phyloP scores from a whole-genome alignment of 2,329 filamentous ascomycete species.

The Alternaria sp. region DNA sequence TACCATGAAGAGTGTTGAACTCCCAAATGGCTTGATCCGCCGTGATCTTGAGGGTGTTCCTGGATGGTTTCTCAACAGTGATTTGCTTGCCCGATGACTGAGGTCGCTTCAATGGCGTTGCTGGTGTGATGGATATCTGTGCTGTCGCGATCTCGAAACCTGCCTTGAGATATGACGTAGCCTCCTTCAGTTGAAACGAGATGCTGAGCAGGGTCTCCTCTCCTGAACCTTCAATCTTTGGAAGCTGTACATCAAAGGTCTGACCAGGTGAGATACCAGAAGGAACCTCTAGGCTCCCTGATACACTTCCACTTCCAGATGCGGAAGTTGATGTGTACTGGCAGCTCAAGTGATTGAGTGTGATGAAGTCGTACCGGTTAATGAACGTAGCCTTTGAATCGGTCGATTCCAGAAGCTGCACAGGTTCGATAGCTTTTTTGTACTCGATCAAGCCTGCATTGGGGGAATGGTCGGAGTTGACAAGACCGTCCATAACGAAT shows the following conservation, averaged over 20 bases:
- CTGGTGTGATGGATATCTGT: slow-evolving; percentile 37
- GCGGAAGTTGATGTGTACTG: slow-evolving; percentile 26
- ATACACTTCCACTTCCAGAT: slow-evolving; percentile 7
- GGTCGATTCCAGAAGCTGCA: slow-evolving; percentile 43
- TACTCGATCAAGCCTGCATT: slow-evolving; percentile 55
- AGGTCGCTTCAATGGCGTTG: slow-evolving; percentile 20
- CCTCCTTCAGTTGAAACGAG: slow-evolving; percentile 46
- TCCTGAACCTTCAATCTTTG: slow-evolving; percentile 21
- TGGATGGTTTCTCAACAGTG: slow-evolving; percentile 36
- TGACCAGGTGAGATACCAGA: slow-evolving; percentile 35
- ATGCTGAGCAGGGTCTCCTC: slow-evolving; percentile 32
- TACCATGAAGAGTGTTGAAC: slow-evolving; percentile 62
- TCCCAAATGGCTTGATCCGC: slow-evolving; percentile 55
- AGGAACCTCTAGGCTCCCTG: slow-evolving; percentile 36
- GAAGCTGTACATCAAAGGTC: slow-evolving; percentile 38
- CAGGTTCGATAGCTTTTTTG: slow-evolving; percentile 57
- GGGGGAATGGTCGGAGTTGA: slow-evolving; percentile 54
- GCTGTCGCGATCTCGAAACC: slow-evolving; percentile 51
- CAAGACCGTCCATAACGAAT: slow-evolving; percentile 58
- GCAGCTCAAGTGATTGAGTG: slow-evolving; percentile 47
- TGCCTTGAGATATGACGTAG: slow-evolving; percentile 41
- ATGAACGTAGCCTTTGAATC: slow-evolving; percentile 39
- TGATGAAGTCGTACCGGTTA: slow-evolving; percentile 50
- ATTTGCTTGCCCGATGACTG: slow-evolving; percentile 55
- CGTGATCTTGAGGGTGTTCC: slow-evolving; percentile 33